A percentile compares a stretch with the other conserved stretches of the same genome.
Evolutionary conservation across 2,329 filamentous ascomycete species (phyloP).

Genomic region (Sclerotinia sclerotiorum): DNA sequence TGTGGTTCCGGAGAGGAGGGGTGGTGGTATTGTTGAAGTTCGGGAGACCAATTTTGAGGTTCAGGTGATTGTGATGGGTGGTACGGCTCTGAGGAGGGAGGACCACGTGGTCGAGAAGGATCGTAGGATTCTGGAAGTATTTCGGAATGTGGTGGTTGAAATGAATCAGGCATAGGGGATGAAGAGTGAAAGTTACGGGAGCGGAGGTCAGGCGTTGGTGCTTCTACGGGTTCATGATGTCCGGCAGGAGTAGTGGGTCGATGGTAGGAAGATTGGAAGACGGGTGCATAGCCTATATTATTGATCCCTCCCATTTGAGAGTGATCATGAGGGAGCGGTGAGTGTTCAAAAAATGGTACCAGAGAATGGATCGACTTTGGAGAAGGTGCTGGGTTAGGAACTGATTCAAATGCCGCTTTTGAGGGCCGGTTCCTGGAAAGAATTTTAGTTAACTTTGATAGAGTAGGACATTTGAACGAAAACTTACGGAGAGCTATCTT

Average conservation of each 20-base stretch:
- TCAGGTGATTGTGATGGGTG: slow-evolving; percentile 11
- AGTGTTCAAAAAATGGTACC: not conserved
- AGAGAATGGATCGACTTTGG: not conserved
- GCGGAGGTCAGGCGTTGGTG: slow-evolving; percentile 16
- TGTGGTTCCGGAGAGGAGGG: not conserved
- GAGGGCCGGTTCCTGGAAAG: not conserved
- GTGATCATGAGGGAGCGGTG: not conserved
- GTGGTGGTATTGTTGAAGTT: not conserved
- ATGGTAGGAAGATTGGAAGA: slow-evolving; percentile 14
- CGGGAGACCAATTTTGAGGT: slow-evolving; percentile 2
- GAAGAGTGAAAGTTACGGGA: slow-evolving; percentile 3
- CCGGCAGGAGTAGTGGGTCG: slow-evolving; percentile 6
- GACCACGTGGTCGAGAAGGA: not conserved
- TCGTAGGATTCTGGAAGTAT: slow-evolving; percentile 16
- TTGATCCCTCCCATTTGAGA: slow-evolving; percentile 7
- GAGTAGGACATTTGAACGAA: not conserved
- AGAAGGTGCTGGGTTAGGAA: slow-evolving; percentile 7
- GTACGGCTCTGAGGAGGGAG: not conserved
- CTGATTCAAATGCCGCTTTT: slow-evolving; percentile 9
- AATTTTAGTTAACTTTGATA: not conserved
- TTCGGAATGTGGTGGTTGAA: slow-evolving; percentile 17
- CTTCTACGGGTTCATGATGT: slow-evolving; percentile 5
- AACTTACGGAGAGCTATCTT: slow-evolving; percentile 11
- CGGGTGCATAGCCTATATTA: slow-evolving; percentile 12
- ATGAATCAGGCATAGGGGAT: not conserved